Evolutionary conservation across 257 asterid genomes (phyloP).

Genomic region (Penstemon eatonii): DNA sequence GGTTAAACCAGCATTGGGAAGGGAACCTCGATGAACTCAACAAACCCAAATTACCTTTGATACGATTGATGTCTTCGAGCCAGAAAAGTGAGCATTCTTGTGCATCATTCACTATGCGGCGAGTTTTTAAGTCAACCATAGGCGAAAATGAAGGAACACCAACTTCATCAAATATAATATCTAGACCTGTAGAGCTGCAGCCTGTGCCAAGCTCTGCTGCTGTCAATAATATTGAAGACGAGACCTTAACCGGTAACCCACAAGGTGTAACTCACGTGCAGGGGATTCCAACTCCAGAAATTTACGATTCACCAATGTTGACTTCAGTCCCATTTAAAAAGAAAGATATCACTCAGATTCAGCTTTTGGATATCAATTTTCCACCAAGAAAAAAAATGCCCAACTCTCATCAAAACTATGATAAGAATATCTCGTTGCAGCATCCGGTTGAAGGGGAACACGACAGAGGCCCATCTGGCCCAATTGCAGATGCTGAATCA

Average conservation of each 20-base stretch:
- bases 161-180: conserved; percentile 42
- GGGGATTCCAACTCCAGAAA: conserved; percentile 83
- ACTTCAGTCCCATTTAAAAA: conserved; percentile 51
- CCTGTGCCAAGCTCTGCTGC: conserved; percentile 48
- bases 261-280: conserved; percentile 43
- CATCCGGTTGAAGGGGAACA: conserved; percentile 34
- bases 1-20: conserved; percentile 98
- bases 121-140: conserved; percentile 69
- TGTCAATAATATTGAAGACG: conserved; percentile 40
- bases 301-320: conserved; percentile 71
- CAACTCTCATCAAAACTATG: conserved; percentile 43
- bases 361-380: conserved; percentile 85
- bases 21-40: conserved; percentile 90
- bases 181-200: conserved; percentile 43
- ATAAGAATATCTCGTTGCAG: conserved; percentile 26
- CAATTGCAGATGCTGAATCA: conserved; percentile 62
- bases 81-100: conserved; percentile 94
- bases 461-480: conserved; percentile 36
- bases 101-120: conserved; percentile 88
- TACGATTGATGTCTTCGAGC: conserved; percentile 85
- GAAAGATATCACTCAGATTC: conserved; percentile 59
- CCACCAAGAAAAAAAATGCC: conserved; percentile 62
- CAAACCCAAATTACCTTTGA: conserved; percentile 84
- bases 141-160: conserved; percentile 63
- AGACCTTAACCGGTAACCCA: conserved; percentile 35